Evolutionary conservation across 129 eudicot genomes (phyloP), one percentile per base, ranked within the genome.

Genomic region (Erigeron canadensis): DNA sequence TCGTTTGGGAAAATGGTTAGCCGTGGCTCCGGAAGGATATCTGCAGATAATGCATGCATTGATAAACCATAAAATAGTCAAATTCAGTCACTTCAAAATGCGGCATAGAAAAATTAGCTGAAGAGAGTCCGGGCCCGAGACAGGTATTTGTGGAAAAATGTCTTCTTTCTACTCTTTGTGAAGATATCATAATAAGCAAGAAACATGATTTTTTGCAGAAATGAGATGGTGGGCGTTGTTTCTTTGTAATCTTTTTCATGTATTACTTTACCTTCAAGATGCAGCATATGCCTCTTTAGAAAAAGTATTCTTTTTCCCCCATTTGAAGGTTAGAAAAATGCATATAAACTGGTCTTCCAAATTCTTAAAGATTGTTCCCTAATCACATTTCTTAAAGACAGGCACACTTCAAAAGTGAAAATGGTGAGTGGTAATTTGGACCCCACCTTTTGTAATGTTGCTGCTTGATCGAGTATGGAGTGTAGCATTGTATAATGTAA

Each of bases 1-100:
- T 84, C 96, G 23, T 84, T 89, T 11, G 89, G 95, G 62, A 87
- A 77, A 75, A 81, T 84, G 65, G 87, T 75, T 19, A 79, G 88
- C n/a, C 83, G 88, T 59, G 76, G 78, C 55, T 81, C 90, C 0
- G 96, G 95, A 41, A 90, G 82, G 67, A 79, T 85, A 22, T 83
- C 89, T 0, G 89, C 77, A 22, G 81, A 82, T 56, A 69, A 77
- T 34, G 80, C 67, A 21, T 77, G 81, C 70, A 47, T 88, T 4
- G 83, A 83, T 23, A 88, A 88, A 74, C 51, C 82, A 45, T 84
- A 66, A 77, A 41, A 44, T 41, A 53, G 53, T n/a, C 23, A 61
- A 54, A 5, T 41, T 38, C 42, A 46, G 61, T 61, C 38, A 34
- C 70, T 68, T 64, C 6, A 50, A 71, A 72, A 71, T 22, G 65